phyloP scores from a whole-genome alignment of 2,329 filamentous ascomycete species.

The Blastomyces gilchristii region DNA sequence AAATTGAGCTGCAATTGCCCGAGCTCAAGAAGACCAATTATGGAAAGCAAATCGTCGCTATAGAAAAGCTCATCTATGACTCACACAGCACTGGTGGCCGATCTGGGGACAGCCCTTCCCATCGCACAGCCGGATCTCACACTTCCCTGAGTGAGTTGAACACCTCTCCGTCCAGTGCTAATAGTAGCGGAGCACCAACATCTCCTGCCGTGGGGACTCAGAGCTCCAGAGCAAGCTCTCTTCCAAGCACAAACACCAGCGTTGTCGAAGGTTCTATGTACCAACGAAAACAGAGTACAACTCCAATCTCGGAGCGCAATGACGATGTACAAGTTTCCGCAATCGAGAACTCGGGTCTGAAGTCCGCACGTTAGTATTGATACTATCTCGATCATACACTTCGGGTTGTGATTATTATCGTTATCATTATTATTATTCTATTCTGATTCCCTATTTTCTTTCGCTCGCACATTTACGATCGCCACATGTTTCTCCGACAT shows the following conservation, averaged over 20 bases:
- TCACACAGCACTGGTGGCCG: constrained; percentile 5
- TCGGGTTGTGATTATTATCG: background rate
- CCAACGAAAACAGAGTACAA: constrained; percentile 20
- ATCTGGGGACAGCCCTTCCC: constrained; percentile 15
- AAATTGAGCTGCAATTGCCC: constrained; percentile 53
- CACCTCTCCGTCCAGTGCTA: constrained; percentile 8
- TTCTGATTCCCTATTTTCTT: background rate
- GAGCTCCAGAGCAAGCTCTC: constrained; percentile 56
- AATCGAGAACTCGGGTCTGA: background rate
- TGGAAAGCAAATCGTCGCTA: constrained; percentile 55
- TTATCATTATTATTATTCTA: background rate
- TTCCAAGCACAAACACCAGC: constrained; percentile 54
- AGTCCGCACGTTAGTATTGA: background rate
- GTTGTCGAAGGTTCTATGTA: constrained; percentile 39
- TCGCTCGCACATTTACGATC: constrained; percentile 1
- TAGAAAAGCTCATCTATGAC: constrained; percentile 47
- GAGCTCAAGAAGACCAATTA: constrained; percentile 54
- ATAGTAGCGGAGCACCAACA: constrained; percentile 14
- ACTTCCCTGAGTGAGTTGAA: constrained; percentile 8
- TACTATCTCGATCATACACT: background rate
- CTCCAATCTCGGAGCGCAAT: constrained; percentile 6
- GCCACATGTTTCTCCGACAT: background rate
- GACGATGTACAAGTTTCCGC: background rate
- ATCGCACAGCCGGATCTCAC: constrained; percentile 5
- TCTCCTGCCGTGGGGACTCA: constrained; percentile 46